Evolutionary conservation across 164 flowering plant genomes (phyloP), one percentile per base, ranked within the genome.

Genomic region (Kingdonia uniflora): DNA sequence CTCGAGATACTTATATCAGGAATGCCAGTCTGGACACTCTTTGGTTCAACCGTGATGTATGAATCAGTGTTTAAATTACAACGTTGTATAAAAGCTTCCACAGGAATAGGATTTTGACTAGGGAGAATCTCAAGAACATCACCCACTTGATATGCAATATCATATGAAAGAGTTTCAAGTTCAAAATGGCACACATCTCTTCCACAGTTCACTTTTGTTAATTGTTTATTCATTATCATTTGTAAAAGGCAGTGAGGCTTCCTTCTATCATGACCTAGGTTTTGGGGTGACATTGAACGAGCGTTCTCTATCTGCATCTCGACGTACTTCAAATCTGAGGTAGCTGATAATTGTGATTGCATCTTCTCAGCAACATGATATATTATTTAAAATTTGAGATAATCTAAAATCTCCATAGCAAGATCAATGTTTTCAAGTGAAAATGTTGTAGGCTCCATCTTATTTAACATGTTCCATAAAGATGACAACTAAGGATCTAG

Each of bases 401-500:
- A 74, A 65, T 77, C 91, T 61, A 82, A 56, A 49, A 75, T 59
- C 51, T 53, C 61, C 16, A 14, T 38, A 61, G 72, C 68, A 35
- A 76, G 48, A 63, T 57, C 65, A 42, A 65, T 24, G 49, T 63
- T 39, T 58, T 73, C 71, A 26, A 68, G 68, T 25, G n/a, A n/a
- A n/a, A n/a, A n/a, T n/a, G n/a, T n/a, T n/a, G n/a, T n/a, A n/a
- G n/a, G n/a, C n/a, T n/a, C n/a, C n/a, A n/a, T n/a, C n/a, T n/a
- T n/a, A n/a, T n/a, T n/a, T n/a, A n/a, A n/a, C n/a, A n/a, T n/a
- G n/a, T n/a, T n/a, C n/a, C n/a, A n/a, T n/a, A n/a, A n/a, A n/a
- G n/a, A n/a, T n/a, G n/a, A n/a, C n/a, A 88, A 74, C 99, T 97
- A 92, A 57, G 91, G 91, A 74, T 92, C 99, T 40, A 92, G 68